Evolutionary conservation across 148 eudicot genomes (phyloP), one percentile per base, ranked within the genome.

Genomic region (Hydrangea macrophylla): DNA sequence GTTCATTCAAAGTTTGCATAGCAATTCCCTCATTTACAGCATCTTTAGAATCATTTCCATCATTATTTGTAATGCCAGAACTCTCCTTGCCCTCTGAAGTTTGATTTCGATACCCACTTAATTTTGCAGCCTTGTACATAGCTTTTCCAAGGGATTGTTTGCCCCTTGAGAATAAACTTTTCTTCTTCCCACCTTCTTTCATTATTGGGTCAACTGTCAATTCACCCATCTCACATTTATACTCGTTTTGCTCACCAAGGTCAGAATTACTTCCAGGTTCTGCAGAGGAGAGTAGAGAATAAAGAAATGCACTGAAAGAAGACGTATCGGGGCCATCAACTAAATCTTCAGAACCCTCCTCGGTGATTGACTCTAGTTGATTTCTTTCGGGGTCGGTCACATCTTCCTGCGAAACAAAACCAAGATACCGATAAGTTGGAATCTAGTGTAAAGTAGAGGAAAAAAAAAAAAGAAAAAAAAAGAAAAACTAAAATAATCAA

Each of bases 321-420:
- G 98, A 90, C 22, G 98, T 94, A 82, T 94, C 98, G 12, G 98
- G 98, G 66, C 92, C 98, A 4, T 79, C 86, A 37, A 63, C 79
- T 59, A 84, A 73, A 57, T 60, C 78, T 53, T 37, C 70, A 44
- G 81, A 64, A 51, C 74, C 74, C 60, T 85, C 96, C 70, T 87
- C 87, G 42, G 80, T 42, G 73, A 51, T 71, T 37, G 85, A 66
- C 55, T 79, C 84, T 44, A 31, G 65, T 53, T 83, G 71, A 70
- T 74, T 75, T 44, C 37, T 63, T 40, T 78, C 77, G 45, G 80
- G 51, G 60, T 76, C 80, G 60, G 50, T 69, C 55, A 65, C 81
- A 64, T 82, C 73, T 37, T 74, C 88, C 96, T 90, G 44, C 65
- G 56, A 55, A 66, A 48, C 22, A 74, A 26, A 55, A 57, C n/a